Base-by-base conservation (phyloP, 139 green algal genomes). In the Haematococcus sp. region DNA sequence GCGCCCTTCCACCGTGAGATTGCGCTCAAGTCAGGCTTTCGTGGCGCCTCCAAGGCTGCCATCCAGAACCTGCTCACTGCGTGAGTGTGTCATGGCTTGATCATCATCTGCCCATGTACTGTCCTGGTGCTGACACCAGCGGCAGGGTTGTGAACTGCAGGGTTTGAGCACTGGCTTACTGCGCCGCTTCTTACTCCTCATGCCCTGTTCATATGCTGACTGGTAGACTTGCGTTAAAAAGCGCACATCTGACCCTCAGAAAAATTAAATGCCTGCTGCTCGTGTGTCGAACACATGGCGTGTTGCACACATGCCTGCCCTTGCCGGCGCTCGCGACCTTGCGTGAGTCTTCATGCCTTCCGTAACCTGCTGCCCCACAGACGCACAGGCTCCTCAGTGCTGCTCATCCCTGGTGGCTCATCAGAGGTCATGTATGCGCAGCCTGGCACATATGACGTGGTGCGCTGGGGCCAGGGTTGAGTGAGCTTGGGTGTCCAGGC, bases 371-470 rank as follows among this genome's bases (percentile, higher is more conserved):
- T n/a, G n/a, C n/a, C n/a, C n/a, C n/a, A n/a, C 40, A 49, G 16
- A 13, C 68, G 35, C 11, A 2, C 60, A 22, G 72, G 72, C 40
- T 54, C 31, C 25, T 33, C 67, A 19, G 71, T 84, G 19, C 31
- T 84, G 32, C 69, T 84, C 20, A 68, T 73, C 17, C 73, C 76
- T 19, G 78, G 78, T 2, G 78, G 78, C 11, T 73, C 78, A 3
- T 55, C 80, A 23, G 83, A 88, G 64, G 76, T 43, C 20, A 63
- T 88, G 69, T 59, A 75, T 19, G 61, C 76, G 0, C 20, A 63
- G 31, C 80, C 83, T 44, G 83, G 80, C 13, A 83, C 70, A 17
- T 77, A 71, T 19, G 76, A 81, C 28, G 43, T 88, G 30, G 78
- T 82, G 43, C 56, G 76, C n/a, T n/a, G n/a, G n/a, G n/a, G n/a